These are phyloP conservation scores for Candolleomyces eurysporus DNA, from an alignment of 768 basidiomycete genomes.

Conservation along the genomic window DNA sequence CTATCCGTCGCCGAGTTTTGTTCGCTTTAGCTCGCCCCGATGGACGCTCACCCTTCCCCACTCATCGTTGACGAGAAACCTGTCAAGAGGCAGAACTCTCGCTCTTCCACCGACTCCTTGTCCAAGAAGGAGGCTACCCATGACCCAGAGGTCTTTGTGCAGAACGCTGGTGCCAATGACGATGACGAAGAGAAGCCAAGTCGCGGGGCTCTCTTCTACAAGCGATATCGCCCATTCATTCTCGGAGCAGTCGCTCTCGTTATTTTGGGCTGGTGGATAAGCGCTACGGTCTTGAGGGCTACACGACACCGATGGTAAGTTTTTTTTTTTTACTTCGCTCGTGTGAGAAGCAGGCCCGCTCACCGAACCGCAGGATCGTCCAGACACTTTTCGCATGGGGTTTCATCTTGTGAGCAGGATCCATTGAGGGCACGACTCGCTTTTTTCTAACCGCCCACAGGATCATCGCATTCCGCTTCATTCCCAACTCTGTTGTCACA, in stretches of 20 bases:
- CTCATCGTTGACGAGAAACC: constrained; percentile 2
- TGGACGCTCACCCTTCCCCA: neutral
- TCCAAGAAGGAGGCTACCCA: constrained; percentile 11
- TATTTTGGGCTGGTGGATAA: constrained; percentile 87
- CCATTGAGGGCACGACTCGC: neutral
- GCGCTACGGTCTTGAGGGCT: constrained; percentile 60
- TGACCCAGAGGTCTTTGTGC: constrained; percentile 21
- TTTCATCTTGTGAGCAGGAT: constrained; percentile 59
- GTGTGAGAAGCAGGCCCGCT: constrained; percentile 6
- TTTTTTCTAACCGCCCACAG: constrained; percentile 26
- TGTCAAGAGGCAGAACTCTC: constrained; percentile 1
- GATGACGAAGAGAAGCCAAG: constrained; percentile 23
- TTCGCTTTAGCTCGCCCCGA: neutral
- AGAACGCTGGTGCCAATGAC: neutral
- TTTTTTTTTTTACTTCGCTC: constrained; percentile 9
- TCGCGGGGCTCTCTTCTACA: constrained; percentile 15
- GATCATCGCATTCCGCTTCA: constrained; percentile 82
- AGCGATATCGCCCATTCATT: constrained; percentile 39
- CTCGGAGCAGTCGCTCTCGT: constrained; percentile 52
- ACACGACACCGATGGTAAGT: constrained; percentile 76
- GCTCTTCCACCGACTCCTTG: constrained; percentile 2
- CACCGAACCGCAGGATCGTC: constrained; percentile 53
- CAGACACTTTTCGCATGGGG: constrained; percentile 84
- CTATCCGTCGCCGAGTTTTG: neutral
- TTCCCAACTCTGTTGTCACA: constrained; percentile 68